phyloP scores from a whole-genome alignment of 495 filamentous ascomycete genomes.

The Penicillium manginii region DNA sequence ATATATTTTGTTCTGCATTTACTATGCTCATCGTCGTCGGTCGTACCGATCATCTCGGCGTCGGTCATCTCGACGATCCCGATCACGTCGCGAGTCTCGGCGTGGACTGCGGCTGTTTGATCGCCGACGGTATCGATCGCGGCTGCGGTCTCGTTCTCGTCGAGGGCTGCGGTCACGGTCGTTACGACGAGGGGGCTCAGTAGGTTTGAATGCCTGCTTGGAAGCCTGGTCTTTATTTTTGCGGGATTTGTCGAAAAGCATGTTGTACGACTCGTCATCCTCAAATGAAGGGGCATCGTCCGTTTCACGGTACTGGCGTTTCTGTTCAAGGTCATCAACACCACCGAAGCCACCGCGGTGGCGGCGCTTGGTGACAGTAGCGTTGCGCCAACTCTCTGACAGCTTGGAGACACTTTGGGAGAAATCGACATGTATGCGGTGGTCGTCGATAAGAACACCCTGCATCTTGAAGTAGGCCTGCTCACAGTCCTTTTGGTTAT shows the following conservation, averaged over 20 bases:
- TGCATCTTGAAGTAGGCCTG: conserved; percentile 99
- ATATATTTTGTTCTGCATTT: background rate
- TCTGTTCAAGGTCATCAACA: conserved; percentile 81
- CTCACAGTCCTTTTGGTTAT: conserved; percentile 88
- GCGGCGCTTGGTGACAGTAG: conserved; percentile 81
- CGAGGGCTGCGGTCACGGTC: conserved; percentile 11
- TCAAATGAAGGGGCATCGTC: conserved; percentile 52
- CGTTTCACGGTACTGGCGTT: conserved; percentile 78
- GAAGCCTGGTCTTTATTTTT: conserved; percentile 44
- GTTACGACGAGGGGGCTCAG: conserved; percentile 13
- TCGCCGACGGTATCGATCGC: conserved; percentile 32
- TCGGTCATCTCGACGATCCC: conserved; percentile 23
- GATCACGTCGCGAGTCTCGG: conserved; percentile 33
- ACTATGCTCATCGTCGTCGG: conserved; percentile 23
- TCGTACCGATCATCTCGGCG: conserved; percentile 28
- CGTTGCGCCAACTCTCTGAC: conserved; percentile 86
- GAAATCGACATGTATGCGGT: conserved; percentile 98
- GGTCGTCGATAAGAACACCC: conserved; percentile 92
- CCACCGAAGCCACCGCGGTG: conserved; percentile 87
- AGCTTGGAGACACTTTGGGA: conserved; percentile 92
- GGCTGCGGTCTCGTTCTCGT: background rate
- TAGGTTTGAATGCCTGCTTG: background rate
- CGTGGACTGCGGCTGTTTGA: conserved; percentile 59
- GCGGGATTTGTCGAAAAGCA: conserved; percentile 75
- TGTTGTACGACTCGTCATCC: conserved; percentile 69